Conservation (phyloP, 441 rosid species). For the Euphorbia corollata region DNA sequence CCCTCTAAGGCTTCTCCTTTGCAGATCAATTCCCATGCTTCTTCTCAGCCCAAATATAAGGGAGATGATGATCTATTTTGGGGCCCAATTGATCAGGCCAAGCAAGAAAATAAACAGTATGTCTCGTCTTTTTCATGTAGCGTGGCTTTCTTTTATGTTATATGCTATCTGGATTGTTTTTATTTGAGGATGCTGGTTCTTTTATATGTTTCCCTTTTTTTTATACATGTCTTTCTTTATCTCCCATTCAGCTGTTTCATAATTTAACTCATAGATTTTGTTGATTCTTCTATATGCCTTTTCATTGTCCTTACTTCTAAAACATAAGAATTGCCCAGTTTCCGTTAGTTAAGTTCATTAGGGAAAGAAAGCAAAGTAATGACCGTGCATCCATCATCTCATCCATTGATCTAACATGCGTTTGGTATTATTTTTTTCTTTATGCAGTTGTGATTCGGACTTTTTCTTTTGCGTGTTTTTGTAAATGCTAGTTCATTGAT, state of each 20-base stretch:
- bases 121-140: constrained; percentile 17
- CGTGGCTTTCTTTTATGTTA: neutral
- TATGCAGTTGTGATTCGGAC: neutral
- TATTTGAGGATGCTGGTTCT: neutral
- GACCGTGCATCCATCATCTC: neutral
- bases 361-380: too few relatives aligned
- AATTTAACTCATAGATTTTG: too few relatives aligned
- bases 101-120: constrained; percentile 71
- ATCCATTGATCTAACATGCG: neutral
- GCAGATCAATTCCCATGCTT: constrained; percentile 45
- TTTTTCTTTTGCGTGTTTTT: neutral
- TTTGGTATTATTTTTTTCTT: neutral
- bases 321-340: too few relatives aligned
- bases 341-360: too few relatives aligned
- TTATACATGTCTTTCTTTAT: neutral
- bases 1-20: constrained; percentile 57
- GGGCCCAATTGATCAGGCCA: constrained; percentile 83
- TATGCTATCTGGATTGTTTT: neutral
- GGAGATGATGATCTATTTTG: constrained; percentile 90
- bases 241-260: neutral
- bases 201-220: neutral
- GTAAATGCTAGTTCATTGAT: neutral
- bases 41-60: constrained; percentile 51
- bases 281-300: neutral
- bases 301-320: neutral